phyloP scores from a whole-genome alignment of 495 filamentous ascomycete genomes.

The Pseudotulostoma volvatum region DNA sequence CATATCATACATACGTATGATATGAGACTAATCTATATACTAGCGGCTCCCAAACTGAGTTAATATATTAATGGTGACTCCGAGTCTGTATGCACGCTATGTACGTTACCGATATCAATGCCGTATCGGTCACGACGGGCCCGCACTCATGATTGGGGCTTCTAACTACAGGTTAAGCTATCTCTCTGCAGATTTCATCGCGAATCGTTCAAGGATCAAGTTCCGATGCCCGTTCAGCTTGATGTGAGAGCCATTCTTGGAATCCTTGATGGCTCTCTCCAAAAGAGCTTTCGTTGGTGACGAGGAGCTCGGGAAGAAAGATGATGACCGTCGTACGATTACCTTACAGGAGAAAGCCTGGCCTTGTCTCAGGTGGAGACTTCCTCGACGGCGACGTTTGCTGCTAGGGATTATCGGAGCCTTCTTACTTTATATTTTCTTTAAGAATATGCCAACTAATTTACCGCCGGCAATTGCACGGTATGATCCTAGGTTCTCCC shows the following conservation, averaged over 20 bases:
- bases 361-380: slow-evolving; percentile 16
- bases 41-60: no score
- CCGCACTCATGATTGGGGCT: no score
- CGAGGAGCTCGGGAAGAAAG: slow-evolving; percentile 54
- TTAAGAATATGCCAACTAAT: slow-evolving; percentile 38
- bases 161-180: no score
- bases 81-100: no score
- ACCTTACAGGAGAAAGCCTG: slow-evolving; percentile 11
- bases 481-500: slow-evolving; percentile 12
- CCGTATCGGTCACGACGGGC: no score
- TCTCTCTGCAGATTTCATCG: no score
- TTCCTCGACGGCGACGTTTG: slow-evolving; percentile 29
- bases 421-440: slow-evolving; percentile 33
- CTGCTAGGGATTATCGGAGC: slow-evolving; percentile 23
- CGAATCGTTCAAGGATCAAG: no score
- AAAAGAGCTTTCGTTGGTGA: slow-evolving; percentile 35
- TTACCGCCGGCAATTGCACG: slow-evolving; percentile 17
- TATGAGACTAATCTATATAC: no score
- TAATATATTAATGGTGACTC: no score
- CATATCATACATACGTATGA: no score
- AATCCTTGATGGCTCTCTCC: slow-evolving; percentile 21
- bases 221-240: no score
- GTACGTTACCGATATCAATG: no score
- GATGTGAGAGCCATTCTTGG: slow-evolving; percentile 4
- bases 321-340: slow-evolving; percentile 42